A percentile compares a stretch with the other conserved stretches of the same genome.
These are phyloP conservation scores for Glonium stellatum DNA, from an alignment of 495 filamentous ascomycete species.

Conservation along the genomic window DNA sequence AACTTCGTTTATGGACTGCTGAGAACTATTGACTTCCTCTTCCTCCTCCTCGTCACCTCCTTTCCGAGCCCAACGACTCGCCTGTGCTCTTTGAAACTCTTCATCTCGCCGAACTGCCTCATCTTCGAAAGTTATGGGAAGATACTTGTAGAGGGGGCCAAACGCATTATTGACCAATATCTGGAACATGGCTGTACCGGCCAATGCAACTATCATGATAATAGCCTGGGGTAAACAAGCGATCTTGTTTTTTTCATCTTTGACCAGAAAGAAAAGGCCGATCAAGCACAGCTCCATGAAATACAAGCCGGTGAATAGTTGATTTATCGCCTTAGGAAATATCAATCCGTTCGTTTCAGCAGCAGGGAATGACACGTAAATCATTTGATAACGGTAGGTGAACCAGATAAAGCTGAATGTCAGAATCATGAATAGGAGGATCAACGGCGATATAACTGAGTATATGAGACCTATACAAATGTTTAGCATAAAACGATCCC, in stretches of 20 bases:
- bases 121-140: conserved; percentile 94
- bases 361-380: conserved; percentile 87
- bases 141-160: conserved; percentile 74
- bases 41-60: conserved; percentile 49
- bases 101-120: conserved; percentile 84
- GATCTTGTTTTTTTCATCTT: conserved; percentile 50
- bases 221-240: conserved; percentile 77
- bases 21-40: conserved; percentile 24
- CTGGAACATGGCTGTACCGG: conserved; percentile 75
- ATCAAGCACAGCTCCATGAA: conserved; percentile 89
- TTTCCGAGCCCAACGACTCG: conserved; percentile 41
- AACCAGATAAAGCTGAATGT: conserved; percentile 95
- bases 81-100: conserved; percentile 72
- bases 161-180: conserved; percentile 78
- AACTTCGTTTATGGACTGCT: conserved; percentile 42
- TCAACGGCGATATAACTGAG: conserved; percentile 80
- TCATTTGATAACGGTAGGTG: conserved; percentile 90
- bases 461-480: conserved; percentile 64
- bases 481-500: conserved; percentile 10
- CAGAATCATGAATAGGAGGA: conserved; percentile 87
- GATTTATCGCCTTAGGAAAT: conserved; percentile 90
- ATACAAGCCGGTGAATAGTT: conserved; percentile 90
- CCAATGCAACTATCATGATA: conserved; percentile 71
- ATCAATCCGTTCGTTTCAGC: conserved; percentile 90
- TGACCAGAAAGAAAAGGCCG: conserved; percentile 83